A percentile compares a stretch with the other conserved stretches of the same genome.
These are phyloP conservation scores for Paramecium tetraurelia DNA, from an alignment of 73 alveolate genomes.

Conservation along the genomic window DNA sequence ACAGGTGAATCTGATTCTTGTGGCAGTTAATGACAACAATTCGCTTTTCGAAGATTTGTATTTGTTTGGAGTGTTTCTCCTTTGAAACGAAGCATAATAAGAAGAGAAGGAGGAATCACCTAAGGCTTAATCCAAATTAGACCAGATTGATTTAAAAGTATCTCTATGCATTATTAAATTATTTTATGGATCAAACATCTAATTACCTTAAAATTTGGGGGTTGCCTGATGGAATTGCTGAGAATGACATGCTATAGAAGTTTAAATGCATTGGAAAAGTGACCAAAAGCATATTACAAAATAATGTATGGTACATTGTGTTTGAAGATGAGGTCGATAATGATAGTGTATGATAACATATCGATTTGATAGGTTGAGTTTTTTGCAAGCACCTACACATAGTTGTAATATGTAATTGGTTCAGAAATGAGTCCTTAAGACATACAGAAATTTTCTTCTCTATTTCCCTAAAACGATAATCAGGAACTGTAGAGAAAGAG, in stretches of 20 bases:
- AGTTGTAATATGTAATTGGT: background rate
- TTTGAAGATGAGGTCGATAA: constrained; percentile 22
- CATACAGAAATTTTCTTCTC: background rate
- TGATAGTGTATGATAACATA: background rate
- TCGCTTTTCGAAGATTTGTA: background rate
- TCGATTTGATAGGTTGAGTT: background rate
- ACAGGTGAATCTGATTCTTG: background rate
- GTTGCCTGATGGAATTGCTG: background rate
- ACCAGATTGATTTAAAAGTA: constrained; percentile 3
- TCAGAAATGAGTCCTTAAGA: background rate
- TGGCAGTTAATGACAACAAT: background rate
- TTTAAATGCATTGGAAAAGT: background rate
- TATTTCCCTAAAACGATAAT: background rate
- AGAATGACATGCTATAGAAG: background rate
- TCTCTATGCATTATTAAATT: background rate
- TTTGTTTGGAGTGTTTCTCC: background rate
- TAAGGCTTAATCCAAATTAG: background rate
- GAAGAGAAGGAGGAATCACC: background rate
- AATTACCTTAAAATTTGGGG: background rate
- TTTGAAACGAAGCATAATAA: background rate
- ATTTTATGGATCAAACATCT: background rate
- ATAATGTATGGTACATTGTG: background rate
- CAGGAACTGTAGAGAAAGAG: background rate
- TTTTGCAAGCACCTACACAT: background rate
- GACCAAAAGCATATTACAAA: background rate